These are phyloP conservation scores for Inonotus hispidus DNA, from an alignment of 1,284 basidiomycete genomes.

Conservation along the genomic window DNA sequence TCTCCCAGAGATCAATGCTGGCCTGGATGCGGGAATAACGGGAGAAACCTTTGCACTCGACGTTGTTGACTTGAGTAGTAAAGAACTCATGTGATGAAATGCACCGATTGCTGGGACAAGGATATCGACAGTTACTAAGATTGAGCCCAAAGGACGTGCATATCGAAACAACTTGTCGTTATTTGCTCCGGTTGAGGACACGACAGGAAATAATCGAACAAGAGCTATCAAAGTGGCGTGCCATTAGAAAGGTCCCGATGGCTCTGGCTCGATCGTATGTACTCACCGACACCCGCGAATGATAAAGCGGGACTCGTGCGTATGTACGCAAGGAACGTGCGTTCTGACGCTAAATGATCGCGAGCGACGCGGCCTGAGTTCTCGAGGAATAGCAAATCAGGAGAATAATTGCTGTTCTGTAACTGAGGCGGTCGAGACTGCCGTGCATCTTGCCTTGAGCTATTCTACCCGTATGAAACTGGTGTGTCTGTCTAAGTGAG, in stretches of 20 bases:
- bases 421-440: background rate
- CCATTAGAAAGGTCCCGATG: background rate
- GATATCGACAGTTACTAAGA: slow-evolving; percentile 45
- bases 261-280: background rate
- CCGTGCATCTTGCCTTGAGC: background rate
- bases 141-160: slow-evolving; percentile 51
- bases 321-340: slow-evolving; percentile 56
- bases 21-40: slow-evolving; percentile 55
- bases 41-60: slow-evolving; percentile 35
- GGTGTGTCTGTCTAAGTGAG: background rate
- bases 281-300: slow-evolving; percentile 54
- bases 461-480: background rate
- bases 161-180: slow-evolving; percentile 32
- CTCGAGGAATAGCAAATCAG: slow-evolving; percentile 37
- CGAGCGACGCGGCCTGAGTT: slow-evolving; percentile 55
- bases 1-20: slow-evolving; percentile 44
- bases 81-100: slow-evolving; percentile 16
- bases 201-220: slow-evolving; percentile 49
- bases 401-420: background rate
- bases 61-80: background rate
- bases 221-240: background rate
- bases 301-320: slow-evolving; percentile 53
- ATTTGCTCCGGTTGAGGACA: slow-evolving; percentile 38
- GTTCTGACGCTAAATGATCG: slow-evolving; percentile 54
- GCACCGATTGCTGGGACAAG: slow-evolving; percentile 45